Conservation (phyloP, 2,329 filamentous ascomycete species). For the Periglandula ipomoeae region DNA sequence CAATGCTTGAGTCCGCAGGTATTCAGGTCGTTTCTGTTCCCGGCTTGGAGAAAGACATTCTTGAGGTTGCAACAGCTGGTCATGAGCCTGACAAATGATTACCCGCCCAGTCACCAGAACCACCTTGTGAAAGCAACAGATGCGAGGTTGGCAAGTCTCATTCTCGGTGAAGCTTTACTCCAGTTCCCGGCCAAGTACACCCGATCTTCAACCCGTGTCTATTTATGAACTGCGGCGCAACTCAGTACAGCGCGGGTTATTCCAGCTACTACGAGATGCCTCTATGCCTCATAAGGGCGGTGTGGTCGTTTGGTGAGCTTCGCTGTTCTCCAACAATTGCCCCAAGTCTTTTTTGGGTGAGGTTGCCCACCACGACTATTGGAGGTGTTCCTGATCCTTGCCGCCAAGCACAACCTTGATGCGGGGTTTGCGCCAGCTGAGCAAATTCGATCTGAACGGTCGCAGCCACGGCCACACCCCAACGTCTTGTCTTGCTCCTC, state of each 20-base stretch:
- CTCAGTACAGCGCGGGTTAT: background rate
- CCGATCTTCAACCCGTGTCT: too few species aligned
- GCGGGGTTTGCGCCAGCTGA: background rate
- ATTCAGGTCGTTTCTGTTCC: conserved; percentile 63
- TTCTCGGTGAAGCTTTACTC: too few species aligned
- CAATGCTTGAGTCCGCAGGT: conserved; percentile 60
- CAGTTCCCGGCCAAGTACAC: too few species aligned
- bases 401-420: background rate
- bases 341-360: background rate
- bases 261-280: background rate
- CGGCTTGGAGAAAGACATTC: conserved; percentile 73
- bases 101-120: background rate
- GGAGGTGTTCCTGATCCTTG: background rate
- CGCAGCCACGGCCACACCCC: background rate
- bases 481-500: background rate
- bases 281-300: too few species aligned
- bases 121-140: background rate
- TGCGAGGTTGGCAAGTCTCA: background rate
- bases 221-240: background rate
- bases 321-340: background rate
- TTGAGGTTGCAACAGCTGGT: conserved; percentile 74
- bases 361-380: background rate
- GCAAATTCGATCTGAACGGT: background rate
- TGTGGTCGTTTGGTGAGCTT: too few species aligned
- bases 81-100: conserved; percentile 36